These are phyloP conservation scores for Gymnopilus dilepis DNA, from an alignment of 768 basidiomycete genomes.

Conservation along the genomic window DNA sequence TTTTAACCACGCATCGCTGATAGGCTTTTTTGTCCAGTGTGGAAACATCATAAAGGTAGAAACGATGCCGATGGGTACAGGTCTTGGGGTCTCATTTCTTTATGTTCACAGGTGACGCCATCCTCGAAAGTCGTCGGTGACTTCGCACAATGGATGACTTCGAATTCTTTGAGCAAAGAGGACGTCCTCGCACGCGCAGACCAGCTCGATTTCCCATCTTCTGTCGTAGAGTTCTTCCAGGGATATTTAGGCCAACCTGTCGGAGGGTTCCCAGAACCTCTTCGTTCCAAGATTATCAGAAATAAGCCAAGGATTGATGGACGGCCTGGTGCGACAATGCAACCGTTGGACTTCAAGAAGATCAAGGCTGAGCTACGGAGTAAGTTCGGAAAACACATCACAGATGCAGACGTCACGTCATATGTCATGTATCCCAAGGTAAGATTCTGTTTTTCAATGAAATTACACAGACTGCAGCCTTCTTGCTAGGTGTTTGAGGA, in stretches of 20 bases:
- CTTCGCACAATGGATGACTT: slow-evolving; percentile 99
- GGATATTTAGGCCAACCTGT: slow-evolving; percentile 98
- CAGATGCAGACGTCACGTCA: slow-evolving; percentile 90
- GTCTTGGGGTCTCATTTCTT: background rate
- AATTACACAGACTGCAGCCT: background rate
- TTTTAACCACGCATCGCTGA: slow-evolving; percentile 7
- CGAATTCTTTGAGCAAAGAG: slow-evolving; percentile 86
- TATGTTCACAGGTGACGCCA: slow-evolving; percentile 75
- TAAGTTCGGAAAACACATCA: slow-evolving; percentile 95
- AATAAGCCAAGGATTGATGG: slow-evolving; percentile 93
- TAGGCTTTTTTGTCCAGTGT: slow-evolving; percentile 56
- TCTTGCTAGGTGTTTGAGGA: slow-evolving; percentile 88
- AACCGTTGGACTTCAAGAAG: slow-evolving; percentile 93
- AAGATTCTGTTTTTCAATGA: slow-evolving; percentile 9
- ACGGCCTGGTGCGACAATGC: slow-evolving; percentile 88
- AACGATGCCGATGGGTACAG: background rate
- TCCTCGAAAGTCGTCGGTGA: slow-evolving; percentile 99
- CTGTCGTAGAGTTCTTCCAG: slow-evolving; percentile 98
- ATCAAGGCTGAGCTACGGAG: slow-evolving; percentile 91
- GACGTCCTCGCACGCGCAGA: slow-evolving; percentile 89
- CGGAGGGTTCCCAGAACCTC: slow-evolving; percentile 98
- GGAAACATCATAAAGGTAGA: slow-evolving; percentile 93
- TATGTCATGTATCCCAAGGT: slow-evolving; percentile 99
- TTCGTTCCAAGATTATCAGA: slow-evolving; percentile 90
- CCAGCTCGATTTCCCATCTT: slow-evolving; percentile 95